Conservation (phyloP, 78 protist species). For the Anaeramoeba flamelloides region DNA sequence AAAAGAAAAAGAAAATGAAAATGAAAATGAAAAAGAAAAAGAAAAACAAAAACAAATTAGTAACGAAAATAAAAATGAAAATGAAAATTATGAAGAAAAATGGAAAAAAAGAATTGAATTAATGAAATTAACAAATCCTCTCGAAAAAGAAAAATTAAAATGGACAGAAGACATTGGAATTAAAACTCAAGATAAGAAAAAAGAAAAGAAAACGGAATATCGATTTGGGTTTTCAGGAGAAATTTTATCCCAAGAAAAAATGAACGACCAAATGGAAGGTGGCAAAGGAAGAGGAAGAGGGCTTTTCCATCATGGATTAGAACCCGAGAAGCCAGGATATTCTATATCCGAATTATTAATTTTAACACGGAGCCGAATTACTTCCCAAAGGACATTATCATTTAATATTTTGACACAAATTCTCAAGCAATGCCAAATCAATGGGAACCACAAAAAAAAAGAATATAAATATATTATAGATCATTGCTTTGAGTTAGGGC, state of each 20-base stretch:
- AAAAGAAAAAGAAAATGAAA: neutral
- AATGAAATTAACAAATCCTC: neutral
- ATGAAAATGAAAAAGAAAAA: neutral
- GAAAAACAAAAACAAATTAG: neutral
- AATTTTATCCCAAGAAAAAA: neutral
- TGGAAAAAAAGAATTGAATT: neutral
- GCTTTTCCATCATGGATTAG: constrained; percentile 18
- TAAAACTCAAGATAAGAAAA: neutral
- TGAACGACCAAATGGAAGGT: too few relatives aligned
- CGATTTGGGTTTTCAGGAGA: neutral
- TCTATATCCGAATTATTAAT: constrained; percentile 5
- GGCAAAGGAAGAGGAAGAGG: too few relatives aligned
- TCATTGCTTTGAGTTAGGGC: neutral
- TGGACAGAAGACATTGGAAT: neutral
- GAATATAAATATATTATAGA: neutral
- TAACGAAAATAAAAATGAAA: neutral
- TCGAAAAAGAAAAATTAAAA: neutral
- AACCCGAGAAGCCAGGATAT: constrained; percentile 17
- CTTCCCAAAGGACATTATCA: constrained; percentile 6
- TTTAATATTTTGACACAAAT: constrained; percentile 3
- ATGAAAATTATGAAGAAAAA: neutral
- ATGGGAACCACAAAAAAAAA: neutral
- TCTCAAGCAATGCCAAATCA: neutral
- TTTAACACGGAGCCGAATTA: constrained; percentile 5
- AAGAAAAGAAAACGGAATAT: neutral